phyloP scores from a whole-genome alignment of 1,139 yeast genomes.

The Suzukiozyma palmioleophila region DNA sequence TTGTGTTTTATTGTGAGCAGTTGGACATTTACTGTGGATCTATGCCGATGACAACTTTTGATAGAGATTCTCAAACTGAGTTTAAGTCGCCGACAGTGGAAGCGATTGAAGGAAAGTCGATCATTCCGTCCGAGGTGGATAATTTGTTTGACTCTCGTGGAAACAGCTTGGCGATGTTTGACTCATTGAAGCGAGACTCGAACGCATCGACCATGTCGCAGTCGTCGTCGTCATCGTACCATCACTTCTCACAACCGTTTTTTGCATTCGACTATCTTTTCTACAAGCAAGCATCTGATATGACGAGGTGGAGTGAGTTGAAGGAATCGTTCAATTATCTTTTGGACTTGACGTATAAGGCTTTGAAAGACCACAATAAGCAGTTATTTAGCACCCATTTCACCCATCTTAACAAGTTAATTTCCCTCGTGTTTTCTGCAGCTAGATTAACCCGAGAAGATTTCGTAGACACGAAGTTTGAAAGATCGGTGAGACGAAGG shows the following conservation, averaged over 20 bases:
- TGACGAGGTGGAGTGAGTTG: slow-evolving; percentile 55
- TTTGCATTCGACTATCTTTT: slow-evolving; percentile 42
- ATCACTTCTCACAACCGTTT: slow-evolving; percentile 41
- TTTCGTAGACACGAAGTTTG: slow-evolving; percentile 40
- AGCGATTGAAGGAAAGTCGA: slow-evolving; percentile 20
- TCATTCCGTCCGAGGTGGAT: slow-evolving; percentile 12
- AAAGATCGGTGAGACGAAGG: slow-evolving; percentile 41
- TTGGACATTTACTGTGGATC: slow-evolving; percentile 54
- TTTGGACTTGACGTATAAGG: slow-evolving; percentile 43
- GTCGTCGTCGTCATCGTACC: slow-evolving; percentile 29
- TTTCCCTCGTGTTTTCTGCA: slow-evolving; percentile 46
- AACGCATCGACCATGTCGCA: slow-evolving; percentile 31
- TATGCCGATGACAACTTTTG: slow-evolving; percentile 40
- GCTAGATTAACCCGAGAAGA: slow-evolving; percentile 51
- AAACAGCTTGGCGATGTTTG: slow-evolving; percentile 14
- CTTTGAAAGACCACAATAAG: slow-evolving; percentile 46
- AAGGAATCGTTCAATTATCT: slow-evolving; percentile 42
- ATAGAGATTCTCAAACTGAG: slow-evolving; percentile 14
- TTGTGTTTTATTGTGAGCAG: slow-evolving; percentile 56
- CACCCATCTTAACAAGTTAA: slow-evolving; percentile 44
- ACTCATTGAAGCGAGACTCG: slow-evolving; percentile 37
- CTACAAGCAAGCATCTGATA: slow-evolving; percentile 54
- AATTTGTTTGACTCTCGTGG: slow-evolving; percentile 9
- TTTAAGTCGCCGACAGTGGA: slow-evolving; percentile 28
- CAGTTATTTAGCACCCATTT: slow-evolving; percentile 50